Base-by-base conservation (phyloP, 495 filamentous ascomycete genomes). In the Pyrenula aspistea region DNA sequence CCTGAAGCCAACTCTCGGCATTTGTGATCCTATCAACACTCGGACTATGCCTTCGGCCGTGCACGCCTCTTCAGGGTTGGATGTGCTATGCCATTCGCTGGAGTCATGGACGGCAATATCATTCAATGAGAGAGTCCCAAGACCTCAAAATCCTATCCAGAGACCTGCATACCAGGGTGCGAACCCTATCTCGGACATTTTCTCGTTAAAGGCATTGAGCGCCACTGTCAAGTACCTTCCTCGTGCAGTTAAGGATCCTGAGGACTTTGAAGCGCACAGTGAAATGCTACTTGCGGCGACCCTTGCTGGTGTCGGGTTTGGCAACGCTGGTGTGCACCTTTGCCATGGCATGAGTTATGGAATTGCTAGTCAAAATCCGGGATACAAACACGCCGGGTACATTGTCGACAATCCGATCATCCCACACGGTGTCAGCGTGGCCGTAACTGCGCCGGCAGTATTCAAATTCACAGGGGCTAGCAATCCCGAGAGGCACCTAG, bases 331-430 rank as follows among this genome's bases (percentile, higher is more conserved):
- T 42, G 93, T 98, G 1, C 93, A 98, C 72, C 76, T 98, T 2
- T 98, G 93, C 71, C 93, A 98, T 65, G 93, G 91, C 56, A 95
- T 97, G 91, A 88, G 83, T 42, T 98, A 98, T 67, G 92, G 92
- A 3, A 93, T 97, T 61, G 91, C 88, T 22, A 85, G 89, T 42
- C 90, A 94, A 66, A 97, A 97, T 64, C 90, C 89, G 0, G 87
- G 84, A 4, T 96, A 97, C 67, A 82, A 82, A 63, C 93, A 98
- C 63, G 66, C 75, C 1, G 94, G 93, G 10, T 98, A 98, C 68
- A 70, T 82, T 0, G 83, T 91, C 15, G 67, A 77, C 15, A 60
- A 73, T 54, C 81, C 89, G 1, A 87, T 98, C 60, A 97, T 97
- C 64, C 92, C 93, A 0, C 94, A 97, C 71, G 94, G 94, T 22